A percentile compares a stretch with the other conserved stretches of the same genome.
Conservation (phyloP, 306 rosid species). For the Acacia melanoxylon region DNA sequence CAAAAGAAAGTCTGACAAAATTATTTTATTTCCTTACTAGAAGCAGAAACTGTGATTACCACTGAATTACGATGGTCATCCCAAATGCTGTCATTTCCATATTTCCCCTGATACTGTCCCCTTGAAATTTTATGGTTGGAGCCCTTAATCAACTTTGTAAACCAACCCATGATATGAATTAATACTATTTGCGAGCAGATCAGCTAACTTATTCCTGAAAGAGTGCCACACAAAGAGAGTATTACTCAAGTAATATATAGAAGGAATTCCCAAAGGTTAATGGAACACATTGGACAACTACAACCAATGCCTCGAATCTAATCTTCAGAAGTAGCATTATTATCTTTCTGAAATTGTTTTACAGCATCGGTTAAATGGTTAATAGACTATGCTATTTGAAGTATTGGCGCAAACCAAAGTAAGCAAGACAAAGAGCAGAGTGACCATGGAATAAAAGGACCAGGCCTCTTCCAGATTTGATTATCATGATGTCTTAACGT, state of each 20-base stretch:
- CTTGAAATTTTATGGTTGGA: conserved; percentile 56
- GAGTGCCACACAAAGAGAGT: conserved; percentile 7
- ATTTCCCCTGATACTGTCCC: conserved; percentile 50
- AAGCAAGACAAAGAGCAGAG: conserved; percentile 9
- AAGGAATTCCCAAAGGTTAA: conserved; percentile 26
- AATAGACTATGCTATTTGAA: conserved; percentile 2
- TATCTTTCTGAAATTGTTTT: conserved; percentile 12
- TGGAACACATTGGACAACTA: conserved; percentile 11
- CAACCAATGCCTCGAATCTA: conserved; percentile 2
- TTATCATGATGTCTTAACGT: not conserved
- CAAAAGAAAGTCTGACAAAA: conserved; percentile 13
- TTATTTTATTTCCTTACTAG: not conserved
- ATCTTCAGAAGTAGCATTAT: conserved; percentile 13
- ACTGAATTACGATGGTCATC: conserved; percentile 46
- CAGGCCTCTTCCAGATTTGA: not conserved
- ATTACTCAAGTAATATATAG: not conserved
- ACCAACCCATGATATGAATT: conserved; percentile 71
- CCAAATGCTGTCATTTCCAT: conserved; percentile 54
- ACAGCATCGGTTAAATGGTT: not conserved
- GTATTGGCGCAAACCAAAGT: not conserved
- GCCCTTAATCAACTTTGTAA: conserved; percentile 84
- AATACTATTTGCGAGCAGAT: conserved; percentile 22
- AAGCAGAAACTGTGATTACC: conserved; percentile 54
- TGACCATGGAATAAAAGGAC: conserved; percentile 26
- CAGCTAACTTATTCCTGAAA: conserved; percentile 47